These are phyloP conservation scores for Ophiostoma pallidulum DNA, from an alignment of 2,329 filamentous ascomycete species.

Conservation along the genomic window DNA sequence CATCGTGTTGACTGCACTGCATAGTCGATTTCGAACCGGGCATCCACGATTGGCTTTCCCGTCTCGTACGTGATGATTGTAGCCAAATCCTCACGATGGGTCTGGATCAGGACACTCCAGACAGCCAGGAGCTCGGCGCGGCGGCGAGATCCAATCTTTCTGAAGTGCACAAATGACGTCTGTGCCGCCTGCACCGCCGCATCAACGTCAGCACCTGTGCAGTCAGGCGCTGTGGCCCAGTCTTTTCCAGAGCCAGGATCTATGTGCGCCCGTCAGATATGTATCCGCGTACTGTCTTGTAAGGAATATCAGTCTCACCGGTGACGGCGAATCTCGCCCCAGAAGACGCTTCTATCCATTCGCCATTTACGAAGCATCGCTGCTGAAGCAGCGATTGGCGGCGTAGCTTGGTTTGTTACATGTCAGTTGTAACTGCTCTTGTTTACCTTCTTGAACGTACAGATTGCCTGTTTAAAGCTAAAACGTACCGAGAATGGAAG, in stretches of 20 bases:
- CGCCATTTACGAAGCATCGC: neutral
- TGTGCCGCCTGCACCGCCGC: slow-evolving; percentile 27
- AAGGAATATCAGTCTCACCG: too few species aligned
- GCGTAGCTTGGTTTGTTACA: neutral
- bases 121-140: slow-evolving; percentile 26
- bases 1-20: slow-evolving; percentile 43
- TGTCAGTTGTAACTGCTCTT: neutral
- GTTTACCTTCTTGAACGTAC: too few species aligned
- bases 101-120: slow-evolving; percentile 28
- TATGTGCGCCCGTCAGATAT: neutral
- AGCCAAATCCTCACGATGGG: slow-evolving; percentile 28
- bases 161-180: slow-evolving; percentile 28
- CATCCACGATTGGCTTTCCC: slow-evolving; percentile 46
- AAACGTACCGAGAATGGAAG: neutral
- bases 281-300: too few species aligned
- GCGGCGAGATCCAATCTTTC: slow-evolving; percentile 26
- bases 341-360: neutral
- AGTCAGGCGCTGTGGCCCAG: neutral
- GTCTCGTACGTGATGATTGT: slow-evolving; percentile 37
- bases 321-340: neutral
- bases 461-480: too few species aligned
- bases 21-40: slow-evolving; percentile 46
- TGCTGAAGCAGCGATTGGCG: neutral
- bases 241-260: neutral
- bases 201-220: slow-evolving; percentile 25